Evolutionary conservation across 352 stramenopile species (phyloP).

Genomic region (Pythium sp.): DNA sequence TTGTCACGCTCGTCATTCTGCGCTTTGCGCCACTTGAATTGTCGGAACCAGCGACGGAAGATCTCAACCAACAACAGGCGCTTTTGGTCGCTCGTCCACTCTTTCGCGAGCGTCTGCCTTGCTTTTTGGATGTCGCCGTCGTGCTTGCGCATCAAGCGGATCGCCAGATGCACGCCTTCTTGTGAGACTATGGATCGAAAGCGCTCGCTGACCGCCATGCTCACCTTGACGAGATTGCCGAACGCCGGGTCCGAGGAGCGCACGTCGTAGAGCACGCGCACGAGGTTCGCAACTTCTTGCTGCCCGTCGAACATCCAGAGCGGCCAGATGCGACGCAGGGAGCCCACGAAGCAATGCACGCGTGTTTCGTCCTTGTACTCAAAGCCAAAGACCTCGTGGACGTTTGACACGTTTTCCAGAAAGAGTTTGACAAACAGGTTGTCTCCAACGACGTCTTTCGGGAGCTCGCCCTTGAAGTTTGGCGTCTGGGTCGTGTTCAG

Average conservation of each 20-base stretch:
- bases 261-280: conserved; percentile 63
- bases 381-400: conserved; percentile 63
- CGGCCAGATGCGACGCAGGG: conserved; percentile 59
- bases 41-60: conserved; percentile 44
- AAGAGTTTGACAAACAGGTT: conserved; percentile 41
- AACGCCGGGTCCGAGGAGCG: conserved; percentile 66
- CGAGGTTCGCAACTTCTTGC: conserved; percentile 51
- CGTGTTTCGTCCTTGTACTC: conserved; percentile 60
- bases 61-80: conserved; percentile 38
- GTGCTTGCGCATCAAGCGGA: conserved; percentile 34
- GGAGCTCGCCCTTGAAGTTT: conserved; percentile 65
- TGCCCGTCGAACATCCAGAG: conserved; percentile 75
- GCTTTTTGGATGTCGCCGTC: conserved; percentile 29
- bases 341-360: conserved; percentile 56
- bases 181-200: conserved; percentile 44
- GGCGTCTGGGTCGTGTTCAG: conserved; percentile 44
- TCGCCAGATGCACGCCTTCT: conserved; percentile 41
- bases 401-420: conserved; percentile 48
- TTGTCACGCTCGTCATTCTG: conserved; percentile 25
- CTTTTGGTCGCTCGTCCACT: conserved; percentile 51
- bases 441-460: conserved; percentile 37
- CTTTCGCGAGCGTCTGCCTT: conserved; percentile 23
- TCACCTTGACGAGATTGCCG: conserved; percentile 59
- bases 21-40: conserved; percentile 24
- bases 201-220: conserved; percentile 33